Conservation (phyloP, 768 basidiomycete genomes). For the Gautieria morchelliformis region DNA sequence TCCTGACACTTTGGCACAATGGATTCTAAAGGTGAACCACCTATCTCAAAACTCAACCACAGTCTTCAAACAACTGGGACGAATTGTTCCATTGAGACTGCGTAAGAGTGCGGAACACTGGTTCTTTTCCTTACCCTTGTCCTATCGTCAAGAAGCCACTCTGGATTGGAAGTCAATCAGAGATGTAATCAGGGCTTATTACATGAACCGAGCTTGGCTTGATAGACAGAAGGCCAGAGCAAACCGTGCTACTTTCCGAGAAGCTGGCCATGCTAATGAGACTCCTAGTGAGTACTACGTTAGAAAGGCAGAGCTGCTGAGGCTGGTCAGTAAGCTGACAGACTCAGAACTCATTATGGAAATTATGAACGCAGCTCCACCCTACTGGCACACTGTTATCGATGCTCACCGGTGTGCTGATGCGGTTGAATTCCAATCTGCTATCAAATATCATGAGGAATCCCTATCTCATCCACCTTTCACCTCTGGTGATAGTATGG, state of each 20-base stretch:
- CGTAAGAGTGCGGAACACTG: no score
- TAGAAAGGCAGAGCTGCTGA: constrained; percentile 20
- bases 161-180: constrained; percentile 22
- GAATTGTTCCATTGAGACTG: no score
- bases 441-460: constrained; percentile 16
- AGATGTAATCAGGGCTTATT: constrained; percentile 19
- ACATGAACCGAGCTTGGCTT: constrained; percentile 24
- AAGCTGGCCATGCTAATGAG: constrained; percentile 17
- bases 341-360: constrained; percentile 27
- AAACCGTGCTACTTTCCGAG: constrained; percentile 20
- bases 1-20: no score
- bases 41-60: no score
- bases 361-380: constrained; percentile 26
- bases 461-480: background rate
- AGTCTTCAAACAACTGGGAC: no score
- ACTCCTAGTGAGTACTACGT: constrained; percentile 28
- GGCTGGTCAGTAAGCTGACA: constrained; percentile 7
- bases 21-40: no score
- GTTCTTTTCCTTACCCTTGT: constrained; percentile 13
- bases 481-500: background rate
- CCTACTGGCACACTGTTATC: constrained; percentile 19
- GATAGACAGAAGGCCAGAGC: constrained; percentile 22
- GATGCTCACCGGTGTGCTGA: constrained; percentile 5
- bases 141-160: constrained; percentile 11
- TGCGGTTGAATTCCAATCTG: constrained; percentile 11